Percentiles rank a stretch among this genome's conserved stretches.
These are phyloP conservation scores for Mycena belliarum DNA, from an alignment of 768 basidiomycete species.

Conservation along the genomic window DNA sequence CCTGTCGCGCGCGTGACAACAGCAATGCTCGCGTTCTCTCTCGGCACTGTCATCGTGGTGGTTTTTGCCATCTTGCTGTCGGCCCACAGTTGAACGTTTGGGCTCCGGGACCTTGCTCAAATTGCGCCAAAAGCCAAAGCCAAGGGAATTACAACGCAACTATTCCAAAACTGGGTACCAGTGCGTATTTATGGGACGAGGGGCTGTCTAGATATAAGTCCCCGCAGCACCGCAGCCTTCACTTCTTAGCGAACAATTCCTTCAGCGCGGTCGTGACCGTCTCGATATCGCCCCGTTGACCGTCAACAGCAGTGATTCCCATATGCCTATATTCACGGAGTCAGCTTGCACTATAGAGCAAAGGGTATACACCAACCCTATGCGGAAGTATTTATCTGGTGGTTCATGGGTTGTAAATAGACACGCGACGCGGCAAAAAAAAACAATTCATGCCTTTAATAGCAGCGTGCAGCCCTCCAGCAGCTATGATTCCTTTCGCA, in stretches of 20 bases:
- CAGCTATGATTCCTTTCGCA: constrained; percentile 74
- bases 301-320: constrained; percentile 81
- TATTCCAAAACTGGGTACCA: constrained; percentile 2
- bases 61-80: constrained; percentile 40
- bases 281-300: constrained; percentile 72
- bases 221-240: neutral
- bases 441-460: constrained; percentile 65
- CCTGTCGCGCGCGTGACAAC: constrained; percentile 41
- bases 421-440: neutral
- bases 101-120: neutral
- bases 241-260: constrained; percentile 44
- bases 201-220: neutral
- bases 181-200: constrained; percentile 1
- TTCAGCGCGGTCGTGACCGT: constrained; percentile 66
- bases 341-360: constrained; percentile 7
- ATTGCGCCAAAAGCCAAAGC: neutral
- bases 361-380: constrained; percentile 54
- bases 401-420: constrained; percentile 13
- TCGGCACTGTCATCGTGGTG: constrained; percentile 33
- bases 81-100: neutral
- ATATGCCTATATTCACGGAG: constrained; percentile 62
- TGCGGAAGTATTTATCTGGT: constrained; percentile 86
- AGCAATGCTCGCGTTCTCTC: constrained; percentile 29
- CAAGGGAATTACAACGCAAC: neutral
- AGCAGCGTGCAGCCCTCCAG: constrained; percentile 83